A percentile compares a stretch with the other conserved stretches of the same genome.
phyloP scores from a whole-genome alignment of 2,329 filamentous ascomycete genomes.

The Sporothrix curviconia region DNA sequence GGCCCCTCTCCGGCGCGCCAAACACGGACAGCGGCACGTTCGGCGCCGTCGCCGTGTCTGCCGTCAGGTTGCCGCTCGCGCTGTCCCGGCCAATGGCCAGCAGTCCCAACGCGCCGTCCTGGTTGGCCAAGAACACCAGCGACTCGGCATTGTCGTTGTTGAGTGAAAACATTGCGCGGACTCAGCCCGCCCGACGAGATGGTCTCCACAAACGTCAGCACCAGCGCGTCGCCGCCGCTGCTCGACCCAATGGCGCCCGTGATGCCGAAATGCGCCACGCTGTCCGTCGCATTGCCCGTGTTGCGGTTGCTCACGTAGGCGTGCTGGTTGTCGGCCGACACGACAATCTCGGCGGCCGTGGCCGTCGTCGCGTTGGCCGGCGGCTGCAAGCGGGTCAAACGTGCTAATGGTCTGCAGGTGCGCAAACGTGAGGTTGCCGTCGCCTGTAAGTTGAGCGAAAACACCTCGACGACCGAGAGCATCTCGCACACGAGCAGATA shows the following conservation, averaged over 20 bases:
- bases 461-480: conserved; percentile 38
- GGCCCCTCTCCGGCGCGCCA: conserved; percentile 1
- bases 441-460: conserved; percentile 31
- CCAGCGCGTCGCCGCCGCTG: conserved; percentile 20
- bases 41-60: not conserved
- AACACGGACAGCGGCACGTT: conserved; percentile 7
- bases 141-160: conserved; percentile 26
- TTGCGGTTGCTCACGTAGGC: conserved; percentile 46
- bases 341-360: conserved; percentile 39
- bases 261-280: conserved; percentile 40
- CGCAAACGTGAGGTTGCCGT: conserved; percentile 29
- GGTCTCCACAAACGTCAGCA: conserved; percentile 29
- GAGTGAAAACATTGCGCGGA: conserved; percentile 44
- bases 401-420: conserved; percentile 34
- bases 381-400: conserved; percentile 30
- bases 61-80: conserved; percentile 15
- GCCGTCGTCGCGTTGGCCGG: conserved; percentile 33
- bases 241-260: conserved; percentile 22
- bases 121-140: conserved; percentile 42
- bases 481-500: conserved; percentile 44
- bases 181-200: conserved; percentile 30
- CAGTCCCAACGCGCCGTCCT: conserved; percentile 35
- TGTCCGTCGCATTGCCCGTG: conserved; percentile 39
- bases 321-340: conserved; percentile 36
- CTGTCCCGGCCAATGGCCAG: conserved; percentile 31